Evolutionary conservation across 345 rosid species (phyloP), one percentile per base, ranked within the genome.

Genomic region (Eutrema heterophyllum): DNA sequence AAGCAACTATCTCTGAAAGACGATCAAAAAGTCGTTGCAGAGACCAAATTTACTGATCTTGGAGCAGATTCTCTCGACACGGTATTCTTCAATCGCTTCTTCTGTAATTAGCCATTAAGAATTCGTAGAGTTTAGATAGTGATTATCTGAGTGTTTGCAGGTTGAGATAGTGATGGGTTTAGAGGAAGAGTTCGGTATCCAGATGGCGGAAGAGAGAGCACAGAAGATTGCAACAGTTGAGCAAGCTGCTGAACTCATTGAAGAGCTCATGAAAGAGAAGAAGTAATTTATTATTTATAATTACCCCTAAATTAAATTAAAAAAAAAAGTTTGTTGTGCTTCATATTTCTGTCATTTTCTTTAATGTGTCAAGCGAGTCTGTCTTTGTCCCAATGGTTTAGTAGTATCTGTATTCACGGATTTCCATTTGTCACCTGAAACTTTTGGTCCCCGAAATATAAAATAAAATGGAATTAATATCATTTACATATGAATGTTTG

Each of bases 61-160:
- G 94, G 94, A 73, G 94, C 94, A 2, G 94, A 88, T 85, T 88
- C 94, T 75, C 91, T 88, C 69, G 94, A 88, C 67, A 88, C 91
- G 61, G 94, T 86, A 80, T 27, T 40, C 10, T 29, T 29, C 39
- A 26, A 32, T 33, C 38, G 14, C 6, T 38, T 7, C 33, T 50
- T 35, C 10, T 56, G 30, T 40, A 59, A 16, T 21, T 21, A 21
- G 24, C 24, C 24, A 21, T 21, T 12, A 3, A 32, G 32, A 24
- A 2, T 8, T 30, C 21, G 7, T 8, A 4, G 3, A 29, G 30
- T 27, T 39, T 49, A 2, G 3, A 5, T 40, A 51, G 11, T 72
- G 24, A 55, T 32, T n/a, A 6, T 43, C 2, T 0, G 24, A 14
- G 13, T 29, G 43, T 33, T 54, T 81, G 58, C 61, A 88, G 94